phyloP scores from a whole-genome alignment of 2,329 filamentous ascomycete species.

The Epichloe scottii region DNA sequence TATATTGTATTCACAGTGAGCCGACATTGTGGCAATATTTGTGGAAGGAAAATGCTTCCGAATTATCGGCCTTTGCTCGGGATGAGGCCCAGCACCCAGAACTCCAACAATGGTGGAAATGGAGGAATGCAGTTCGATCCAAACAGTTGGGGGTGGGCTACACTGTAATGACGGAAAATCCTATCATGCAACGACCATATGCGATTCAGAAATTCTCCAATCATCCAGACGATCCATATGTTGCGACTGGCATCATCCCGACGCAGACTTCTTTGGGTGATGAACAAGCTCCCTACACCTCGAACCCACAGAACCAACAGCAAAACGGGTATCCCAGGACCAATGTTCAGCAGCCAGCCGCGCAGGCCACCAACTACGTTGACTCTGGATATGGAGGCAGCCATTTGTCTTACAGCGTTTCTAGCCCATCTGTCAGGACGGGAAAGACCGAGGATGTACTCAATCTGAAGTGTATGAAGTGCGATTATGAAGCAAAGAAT shows the following conservation, averaged over 20 bases:
- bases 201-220: slow-evolving; percentile 1
- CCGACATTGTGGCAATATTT: not conserved
- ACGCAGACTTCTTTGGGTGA: not conserved
- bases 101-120: not conserved
- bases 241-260: not conserved
- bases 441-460: slow-evolving; percentile 8
- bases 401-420: slow-evolving; percentile 27
- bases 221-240: slow-evolving; percentile 2
- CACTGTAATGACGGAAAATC: not conserved
- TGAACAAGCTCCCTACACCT: not conserved
- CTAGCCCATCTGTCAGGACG: slow-evolving; percentile 30
- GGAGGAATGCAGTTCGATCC: not conserved
- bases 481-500: slow-evolving; percentile 2
- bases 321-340: not conserved
- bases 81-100: not conserved
- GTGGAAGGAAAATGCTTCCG: not conserved
- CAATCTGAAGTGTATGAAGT: not conserved
- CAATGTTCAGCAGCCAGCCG: slow-evolving; percentile 20
- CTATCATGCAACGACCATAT: not conserved
- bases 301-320: not conserved
- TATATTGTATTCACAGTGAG: not conserved
- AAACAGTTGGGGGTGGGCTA: not conserved
- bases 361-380: slow-evolving; percentile 7
- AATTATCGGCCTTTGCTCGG: not conserved
- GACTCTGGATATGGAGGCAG: slow-evolving; percentile 37